Conservation (phyloP, 2,329 filamentous ascomycete genomes). For the Fusarium sp. region DNA sequence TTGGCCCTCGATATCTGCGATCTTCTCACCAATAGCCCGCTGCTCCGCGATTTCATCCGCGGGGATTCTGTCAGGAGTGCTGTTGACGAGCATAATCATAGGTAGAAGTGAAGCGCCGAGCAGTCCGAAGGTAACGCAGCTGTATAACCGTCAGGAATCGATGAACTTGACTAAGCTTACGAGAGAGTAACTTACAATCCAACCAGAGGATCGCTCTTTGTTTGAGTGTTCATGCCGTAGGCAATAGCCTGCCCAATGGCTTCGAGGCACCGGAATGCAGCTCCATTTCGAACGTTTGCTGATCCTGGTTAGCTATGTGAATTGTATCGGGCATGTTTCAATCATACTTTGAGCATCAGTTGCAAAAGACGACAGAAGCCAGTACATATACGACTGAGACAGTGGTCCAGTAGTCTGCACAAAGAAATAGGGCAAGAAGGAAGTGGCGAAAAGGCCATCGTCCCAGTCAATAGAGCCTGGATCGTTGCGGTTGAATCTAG, state of each 20-base stretch:
- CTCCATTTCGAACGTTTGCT: conserved; percentile 14
- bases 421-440: conserved; percentile 11
- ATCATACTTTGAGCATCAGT: conserved; percentile 16
- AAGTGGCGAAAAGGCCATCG: neutral
- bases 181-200: neutral
- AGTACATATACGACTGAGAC: conserved; percentile 17
- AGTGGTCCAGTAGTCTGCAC: conserved; percentile 10
- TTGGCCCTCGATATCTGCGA: conserved; percentile 1
- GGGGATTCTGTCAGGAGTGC: conserved; percentile 10
- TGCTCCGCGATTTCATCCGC: conserved; percentile 14
- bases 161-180: rapidly evolving
- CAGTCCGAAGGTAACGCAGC: neutral
- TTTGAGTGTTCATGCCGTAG: conserved; percentile 18
- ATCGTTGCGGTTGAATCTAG: neutral
- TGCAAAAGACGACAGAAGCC: conserved; percentile 14
- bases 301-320: rapidly evolving
- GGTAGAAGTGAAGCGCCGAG: conserved; percentile 7
- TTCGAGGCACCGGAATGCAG: conserved; percentile 12
- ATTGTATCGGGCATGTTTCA: rapidly evolving
- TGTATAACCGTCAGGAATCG: rapidly evolving
- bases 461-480: conserved; percentile 17
- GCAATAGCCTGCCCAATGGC: conserved; percentile 9
- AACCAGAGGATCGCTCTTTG: conserved; percentile 9
- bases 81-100: conserved; percentile 23
- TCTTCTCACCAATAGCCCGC: neutral